phyloP scores from a whole-genome alignment of 495 filamentous ascomycete species.

The Xylaria acuta region DNA sequence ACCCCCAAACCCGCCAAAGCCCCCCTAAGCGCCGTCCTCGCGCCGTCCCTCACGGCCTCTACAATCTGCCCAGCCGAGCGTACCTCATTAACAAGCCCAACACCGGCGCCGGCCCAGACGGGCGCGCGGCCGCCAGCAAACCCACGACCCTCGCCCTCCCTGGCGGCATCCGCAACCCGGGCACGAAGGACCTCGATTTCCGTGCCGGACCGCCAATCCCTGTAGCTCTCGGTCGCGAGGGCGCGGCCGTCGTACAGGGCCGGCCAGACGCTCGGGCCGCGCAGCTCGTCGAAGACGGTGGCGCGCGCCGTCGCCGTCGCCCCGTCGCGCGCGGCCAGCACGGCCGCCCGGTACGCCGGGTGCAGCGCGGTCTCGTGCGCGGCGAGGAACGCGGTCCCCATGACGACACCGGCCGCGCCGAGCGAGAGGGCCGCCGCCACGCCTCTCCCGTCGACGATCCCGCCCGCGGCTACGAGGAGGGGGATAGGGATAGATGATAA shows the following conservation, averaged over 20 bases:
- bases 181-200: not conserved
- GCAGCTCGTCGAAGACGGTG: not conserved
- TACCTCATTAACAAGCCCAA: slow-evolving; percentile 3
- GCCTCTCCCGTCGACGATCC: slow-evolving; percentile 1
- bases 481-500: not conserved
- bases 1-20: not conserved
- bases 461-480: not conserved
- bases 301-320: not conserved
- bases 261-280: not conserved
- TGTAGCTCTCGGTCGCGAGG: not conserved
- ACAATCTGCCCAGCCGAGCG: not conserved
- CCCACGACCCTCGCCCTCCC: not conserved
- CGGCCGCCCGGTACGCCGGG: not conserved
- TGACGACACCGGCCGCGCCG: not conserved
- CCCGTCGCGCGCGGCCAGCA: not conserved
- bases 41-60: not conserved
- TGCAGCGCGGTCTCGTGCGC: not conserved
- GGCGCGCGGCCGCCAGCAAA: not conserved
- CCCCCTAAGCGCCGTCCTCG: not conserved
- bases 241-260: not conserved
- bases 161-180: not conserved
- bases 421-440: slow-evolving; percentile 2
- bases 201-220: not conserved
- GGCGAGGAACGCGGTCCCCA: slow-evolving; percentile 11
- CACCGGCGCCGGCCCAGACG: not conserved